Conservation (phyloP, 2,329 filamentous ascomycete species). For the Proliferodiscus dingleyae region DNA sequence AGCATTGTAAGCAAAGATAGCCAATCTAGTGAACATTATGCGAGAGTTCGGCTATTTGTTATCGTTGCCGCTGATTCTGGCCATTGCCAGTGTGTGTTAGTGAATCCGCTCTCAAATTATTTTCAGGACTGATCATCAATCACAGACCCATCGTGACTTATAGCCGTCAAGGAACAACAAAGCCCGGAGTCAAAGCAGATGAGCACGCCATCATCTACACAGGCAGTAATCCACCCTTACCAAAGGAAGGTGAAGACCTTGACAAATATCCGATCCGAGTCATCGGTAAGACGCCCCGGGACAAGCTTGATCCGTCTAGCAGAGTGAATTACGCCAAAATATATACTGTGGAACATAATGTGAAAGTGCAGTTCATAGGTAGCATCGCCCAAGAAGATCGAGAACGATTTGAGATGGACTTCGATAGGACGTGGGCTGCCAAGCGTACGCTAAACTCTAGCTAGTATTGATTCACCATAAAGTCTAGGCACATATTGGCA, state of each 20-base stretch:
- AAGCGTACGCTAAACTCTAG: no score
- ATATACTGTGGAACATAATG: constrained; percentile 26
- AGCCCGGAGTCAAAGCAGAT: background rate
- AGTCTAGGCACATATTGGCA: no score
- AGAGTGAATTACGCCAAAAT: constrained; percentile 25
- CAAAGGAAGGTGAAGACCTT: constrained; percentile 2
- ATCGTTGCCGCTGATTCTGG: no score
- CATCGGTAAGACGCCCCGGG: background rate
- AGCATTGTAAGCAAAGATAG: no score
- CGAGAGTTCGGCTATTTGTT: no score
- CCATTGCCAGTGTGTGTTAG: no score
- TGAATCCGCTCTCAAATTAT: no score
- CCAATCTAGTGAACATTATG: no score
- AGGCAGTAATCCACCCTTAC: background rate
- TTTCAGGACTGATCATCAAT: no score
- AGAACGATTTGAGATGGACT: constrained; percentile 7
- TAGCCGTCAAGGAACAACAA: background rate
- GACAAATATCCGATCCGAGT: constrained; percentile 11
- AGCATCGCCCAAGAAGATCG: constrained; percentile 5
- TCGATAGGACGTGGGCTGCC: constrained; percentile 4
- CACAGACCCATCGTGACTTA: no score
- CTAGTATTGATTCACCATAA: no score
- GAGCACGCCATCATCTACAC: constrained; percentile 2
- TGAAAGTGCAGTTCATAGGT: constrained; percentile 23
- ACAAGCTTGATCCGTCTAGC: constrained; percentile 13